A percentile compares a stretch with the other conserved stretches of the same genome.
phyloP scores from a whole-genome alignment of 768 basidiomycete species.

The Albatrellus ellisii region DNA sequence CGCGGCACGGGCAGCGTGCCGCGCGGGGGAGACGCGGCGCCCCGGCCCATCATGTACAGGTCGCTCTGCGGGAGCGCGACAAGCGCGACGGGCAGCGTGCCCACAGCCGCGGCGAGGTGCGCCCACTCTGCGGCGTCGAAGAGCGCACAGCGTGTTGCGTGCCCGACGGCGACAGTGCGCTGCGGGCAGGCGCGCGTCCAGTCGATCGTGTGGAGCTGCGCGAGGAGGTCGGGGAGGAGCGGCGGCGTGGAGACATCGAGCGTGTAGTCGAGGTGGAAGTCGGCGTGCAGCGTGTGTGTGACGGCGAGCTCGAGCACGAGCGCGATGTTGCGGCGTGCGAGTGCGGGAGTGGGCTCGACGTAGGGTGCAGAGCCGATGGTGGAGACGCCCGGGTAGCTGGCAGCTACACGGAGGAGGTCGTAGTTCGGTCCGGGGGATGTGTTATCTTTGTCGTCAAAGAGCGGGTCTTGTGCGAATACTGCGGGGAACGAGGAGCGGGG shows the following conservation, averaged over 20 bases:
- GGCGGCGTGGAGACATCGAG: slow-evolving; percentile 36
- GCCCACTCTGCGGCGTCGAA: slow-evolving; percentile 38
- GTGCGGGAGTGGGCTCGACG: slow-evolving; percentile 36
- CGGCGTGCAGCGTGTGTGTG: slow-evolving; percentile 28
- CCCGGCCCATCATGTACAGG: slow-evolving; percentile 54
- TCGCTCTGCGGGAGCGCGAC: slow-evolving; percentile 52
- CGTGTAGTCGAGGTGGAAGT: slow-evolving; percentile 62
- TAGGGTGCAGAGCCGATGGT: slow-evolving; percentile 56
- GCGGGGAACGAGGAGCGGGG: not conserved
- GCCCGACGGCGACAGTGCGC: slow-evolving; percentile 9
- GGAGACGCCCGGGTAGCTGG: slow-evolving; percentile 26
- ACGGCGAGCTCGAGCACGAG: slow-evolving; percentile 37
- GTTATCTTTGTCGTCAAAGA: slow-evolving; percentile 27
- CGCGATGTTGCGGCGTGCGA: slow-evolving; percentile 39
- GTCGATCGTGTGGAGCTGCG: slow-evolving; percentile 22
- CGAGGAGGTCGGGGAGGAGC: slow-evolving; percentile 42
- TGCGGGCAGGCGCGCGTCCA: slow-evolving; percentile 13
- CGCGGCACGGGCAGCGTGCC: slow-evolving; percentile 43
- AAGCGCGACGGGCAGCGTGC: slow-evolving; percentile 34
- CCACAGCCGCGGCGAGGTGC: slow-evolving; percentile 30
- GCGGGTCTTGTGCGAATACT: slow-evolving; percentile 53
- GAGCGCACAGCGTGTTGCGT: slow-evolving; percentile 5
- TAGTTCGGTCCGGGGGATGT: slow-evolving; percentile 31
- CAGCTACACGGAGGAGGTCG: slow-evolving; percentile 30
- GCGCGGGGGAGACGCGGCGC: slow-evolving; percentile 29